These are phyloP conservation scores for Cordyceps javanica DNA, from an alignment of 2,329 filamentous ascomycete species.

Conservation along the genomic window DNA sequence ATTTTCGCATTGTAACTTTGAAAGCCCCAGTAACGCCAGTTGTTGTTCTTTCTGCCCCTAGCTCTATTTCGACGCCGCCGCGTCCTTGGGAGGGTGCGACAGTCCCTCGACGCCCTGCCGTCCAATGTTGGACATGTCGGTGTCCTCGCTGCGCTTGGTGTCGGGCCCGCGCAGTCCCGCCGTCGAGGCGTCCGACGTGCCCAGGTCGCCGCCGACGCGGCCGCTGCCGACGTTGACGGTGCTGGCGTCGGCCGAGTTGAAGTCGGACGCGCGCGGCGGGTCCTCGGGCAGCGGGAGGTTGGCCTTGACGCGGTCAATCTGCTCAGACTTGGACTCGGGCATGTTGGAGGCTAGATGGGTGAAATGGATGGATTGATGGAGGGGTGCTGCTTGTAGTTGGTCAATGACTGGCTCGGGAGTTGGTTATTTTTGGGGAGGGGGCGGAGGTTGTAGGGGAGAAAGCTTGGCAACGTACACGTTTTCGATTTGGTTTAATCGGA, in stretches of 20 bases:
- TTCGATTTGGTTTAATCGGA: no score
- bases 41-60: background rate
- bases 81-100: slow-evolving; percentile 9
- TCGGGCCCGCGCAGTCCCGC: slow-evolving; percentile 53
- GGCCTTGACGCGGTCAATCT: slow-evolving; percentile 61
- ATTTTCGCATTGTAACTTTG: background rate
- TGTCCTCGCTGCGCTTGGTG: slow-evolving; percentile 44
- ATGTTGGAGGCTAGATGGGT: no score
- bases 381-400: background rate
- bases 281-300: slow-evolving; percentile 77
- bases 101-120: slow-evolving; percentile 57
- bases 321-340: slow-evolving; percentile 50
- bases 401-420: background rate
- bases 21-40: background rate
- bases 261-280: slow-evolving; percentile 70
- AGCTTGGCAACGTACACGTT: no score
- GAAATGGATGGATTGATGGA: no score
- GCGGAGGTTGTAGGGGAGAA: no score
- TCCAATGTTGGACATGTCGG: slow-evolving; percentile 55
- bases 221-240: slow-evolving; percentile 67
- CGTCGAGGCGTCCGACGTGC: slow-evolving; percentile 41
- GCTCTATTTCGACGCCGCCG: background rate
- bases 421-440: no score
- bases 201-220: slow-evolving; percentile 45
- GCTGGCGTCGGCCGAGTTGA: slow-evolving; percentile 63